Base-by-base conservation (phyloP, 176 grass and related monocot species). In the Ensete glaucum region DNA sequence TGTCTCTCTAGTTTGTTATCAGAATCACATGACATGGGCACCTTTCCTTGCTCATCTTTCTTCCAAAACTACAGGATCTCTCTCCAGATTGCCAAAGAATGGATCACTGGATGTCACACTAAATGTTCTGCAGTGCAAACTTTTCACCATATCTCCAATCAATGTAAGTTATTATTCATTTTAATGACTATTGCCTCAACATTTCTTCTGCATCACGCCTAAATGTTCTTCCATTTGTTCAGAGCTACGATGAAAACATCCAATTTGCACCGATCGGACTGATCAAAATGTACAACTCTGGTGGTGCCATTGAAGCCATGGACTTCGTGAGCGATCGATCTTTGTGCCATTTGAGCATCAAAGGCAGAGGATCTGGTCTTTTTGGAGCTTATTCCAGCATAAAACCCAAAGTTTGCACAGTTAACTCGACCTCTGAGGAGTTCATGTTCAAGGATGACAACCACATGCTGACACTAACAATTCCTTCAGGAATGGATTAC, bases 121-220 rank as follows among this genome's bases (percentile, higher is more conserved):
- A n/a, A 64, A 73, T 29, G 23, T 72, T 80, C 78, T 80, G 43
- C 69, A 80, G 34, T 73, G 20, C 49, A 34, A 54, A 62, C 11
- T 80, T 80, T 80, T 73, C 53, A 80, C 78, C 17, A 24, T 80
- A 19, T 73, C 78, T 73, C 78, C 78, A 34, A 80, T 80, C 50
- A 73, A 73, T 69, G 78, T 73, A 9, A 73, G 78, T 52, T 25
- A 55, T 19, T 24, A 52, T 54, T 54, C 34, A n/a, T 29, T 68
- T 52, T 19, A 24, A 53, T 22, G 1, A 8, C n/a, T 10, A 17
- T 29, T 51, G 1, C 9, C 49, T 69, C 50, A 50, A 9, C n/a
- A 71, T 2, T 71, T 52, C 55, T 49, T 62, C 24, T 50, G 23
- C 50, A 15, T 29, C 49, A 29, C 9, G 16, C 24, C n/a, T 69